These are phyloP conservation scores for Arthonia radiata DNA, from an alignment of 495 filamentous ascomycete genomes.

Conservation along the genomic window DNA sequence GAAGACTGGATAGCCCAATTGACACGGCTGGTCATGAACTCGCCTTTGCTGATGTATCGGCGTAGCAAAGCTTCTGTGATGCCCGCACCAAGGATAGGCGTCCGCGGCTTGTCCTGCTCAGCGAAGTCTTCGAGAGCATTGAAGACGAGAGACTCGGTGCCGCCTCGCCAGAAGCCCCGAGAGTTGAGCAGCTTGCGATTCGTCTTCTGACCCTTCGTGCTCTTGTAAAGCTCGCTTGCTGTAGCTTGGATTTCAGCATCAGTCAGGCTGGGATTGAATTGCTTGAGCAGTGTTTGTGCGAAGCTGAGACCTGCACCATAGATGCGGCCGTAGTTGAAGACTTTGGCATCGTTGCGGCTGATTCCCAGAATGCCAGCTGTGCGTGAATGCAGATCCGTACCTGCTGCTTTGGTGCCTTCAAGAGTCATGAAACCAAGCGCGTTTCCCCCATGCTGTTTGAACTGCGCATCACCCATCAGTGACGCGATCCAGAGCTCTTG, in stretches of 20 bases:
- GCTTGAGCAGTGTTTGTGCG: conserved; percentile 63
- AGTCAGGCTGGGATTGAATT: conserved; percentile 68
- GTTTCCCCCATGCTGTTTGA: conserved; percentile 82
- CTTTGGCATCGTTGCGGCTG: conserved; percentile 79
- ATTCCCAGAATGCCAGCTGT: conserved; percentile 84
- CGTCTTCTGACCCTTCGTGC: conserved; percentile 69
- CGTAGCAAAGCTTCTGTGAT: conserved; percentile 89
- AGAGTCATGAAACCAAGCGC: conserved; percentile 98
- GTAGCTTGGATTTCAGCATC: conserved; percentile 52
- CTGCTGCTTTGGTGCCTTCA: conserved; percentile 79
- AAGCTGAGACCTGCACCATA: conserved; percentile 92
- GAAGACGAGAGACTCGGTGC: conserved; percentile 93
- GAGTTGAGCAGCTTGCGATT: conserved; percentile 42
- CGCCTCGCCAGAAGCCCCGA: conserved; percentile 76
- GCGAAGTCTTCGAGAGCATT: conserved; percentile 95
- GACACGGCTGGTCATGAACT: conserved; percentile 86
- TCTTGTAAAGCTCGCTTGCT: conserved; percentile 57
- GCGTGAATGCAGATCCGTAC: conserved; percentile 85
- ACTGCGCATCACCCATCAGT: conserved; percentile 80
- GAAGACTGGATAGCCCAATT: conserved; percentile 99
- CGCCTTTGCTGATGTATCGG: conserved; percentile 65
- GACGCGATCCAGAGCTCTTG: conserved; percentile 97
- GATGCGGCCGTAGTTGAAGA: conserved; percentile 97
- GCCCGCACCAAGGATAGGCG: conserved; percentile 81
- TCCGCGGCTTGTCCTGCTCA: conserved; percentile 73